phyloP scores from a whole-genome alignment of 1,284 basidiomycete species.

The Ceratorhiza oryzae-sativae region DNA sequence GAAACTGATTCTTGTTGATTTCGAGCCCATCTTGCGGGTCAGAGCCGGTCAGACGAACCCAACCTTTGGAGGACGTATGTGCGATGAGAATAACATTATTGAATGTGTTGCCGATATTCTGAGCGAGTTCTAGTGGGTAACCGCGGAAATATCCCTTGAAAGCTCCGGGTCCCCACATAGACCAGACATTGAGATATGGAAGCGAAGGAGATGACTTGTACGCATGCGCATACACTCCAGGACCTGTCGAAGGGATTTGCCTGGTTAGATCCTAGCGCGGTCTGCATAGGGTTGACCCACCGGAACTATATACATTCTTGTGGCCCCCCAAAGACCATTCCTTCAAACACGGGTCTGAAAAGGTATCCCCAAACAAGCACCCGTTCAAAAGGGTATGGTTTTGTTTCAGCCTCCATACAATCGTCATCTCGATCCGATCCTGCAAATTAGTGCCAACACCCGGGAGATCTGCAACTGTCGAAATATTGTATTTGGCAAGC shows the following conservation, averaged over 20 bases:
- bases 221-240: slow-evolving; percentile 30
- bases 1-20: slow-evolving; percentile 41
- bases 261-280: neutral
- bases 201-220: slow-evolving; percentile 25
- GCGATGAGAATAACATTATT: slow-evolving; percentile 35
- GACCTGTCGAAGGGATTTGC: neutral
- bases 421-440: slow-evolving; percentile 35
- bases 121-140: slow-evolving; percentile 17
- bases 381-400: slow-evolving; percentile 28
- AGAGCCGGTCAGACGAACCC: slow-evolving; percentile 32
- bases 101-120: slow-evolving; percentile 22
- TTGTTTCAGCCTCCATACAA: slow-evolving; percentile 32
- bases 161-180: slow-evolving; percentile 33
- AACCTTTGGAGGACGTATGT: slow-evolving; percentile 35
- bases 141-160: slow-evolving; percentile 33
- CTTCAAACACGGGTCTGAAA: slow-evolving; percentile 25
- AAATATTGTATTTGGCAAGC: slow-evolving; percentile 29
- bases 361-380: slow-evolving; percentile 29
- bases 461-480: slow-evolving; percentile 18
- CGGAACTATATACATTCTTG: slow-evolving; percentile 25
- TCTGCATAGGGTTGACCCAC: neutral
- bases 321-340: slow-evolving; percentile 17
- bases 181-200: slow-evolving; percentile 34
- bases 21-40: slow-evolving; percentile 39
- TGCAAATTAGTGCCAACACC: slow-evolving; percentile 29